phyloP scores from a whole-genome alignment of 1,139 yeast genomes.

The Saccharomyces hybrid region DNA sequence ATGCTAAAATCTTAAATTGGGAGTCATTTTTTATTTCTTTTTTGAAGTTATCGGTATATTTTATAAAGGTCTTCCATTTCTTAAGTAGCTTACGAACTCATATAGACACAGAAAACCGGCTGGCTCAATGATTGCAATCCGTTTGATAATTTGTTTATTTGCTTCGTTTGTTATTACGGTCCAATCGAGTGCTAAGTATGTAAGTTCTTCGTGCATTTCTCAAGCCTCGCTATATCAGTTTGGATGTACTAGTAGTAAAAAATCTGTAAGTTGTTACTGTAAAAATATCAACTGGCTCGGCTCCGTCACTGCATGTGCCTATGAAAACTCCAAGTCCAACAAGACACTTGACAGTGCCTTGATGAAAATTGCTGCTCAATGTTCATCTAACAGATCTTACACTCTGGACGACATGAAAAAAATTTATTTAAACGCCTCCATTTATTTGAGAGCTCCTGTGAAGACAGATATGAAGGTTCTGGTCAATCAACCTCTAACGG shows the following conservation, averaged over 20 bases:
- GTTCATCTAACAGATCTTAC: slow-evolving; percentile 31
- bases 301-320: slow-evolving; percentile 35
- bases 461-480: slow-evolving; percentile 14
- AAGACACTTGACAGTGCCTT: slow-evolving; percentile 33
- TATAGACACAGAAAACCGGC: neutral
- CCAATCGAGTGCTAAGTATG: slow-evolving; percentile 28
- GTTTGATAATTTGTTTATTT: neutral
- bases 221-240: slow-evolving; percentile 35
- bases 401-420: slow-evolving; percentile 30
- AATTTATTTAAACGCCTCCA: slow-evolving; percentile 32
- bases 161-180: slow-evolving; percentile 16
- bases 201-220: slow-evolving; percentile 37
- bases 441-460: slow-evolving; percentile 26
- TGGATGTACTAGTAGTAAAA: slow-evolving; percentile 35
- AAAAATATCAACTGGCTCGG: slow-evolving; percentile 37
- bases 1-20: neutral
- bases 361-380: slow-evolving; percentile 33
- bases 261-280: slow-evolving; percentile 25
- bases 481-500: slow-evolving; percentile 30
- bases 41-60: too few species aligned
- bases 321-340: slow-evolving; percentile 24
- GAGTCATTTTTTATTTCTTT: neutral
- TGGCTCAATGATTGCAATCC: neutral
- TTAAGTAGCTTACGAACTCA: neutral
- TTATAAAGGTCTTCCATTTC: too few species aligned